Evolutionary conservation across 2,329 filamentous ascomycete species (phyloP).

Genomic region (Balansia obtecta): DNA sequence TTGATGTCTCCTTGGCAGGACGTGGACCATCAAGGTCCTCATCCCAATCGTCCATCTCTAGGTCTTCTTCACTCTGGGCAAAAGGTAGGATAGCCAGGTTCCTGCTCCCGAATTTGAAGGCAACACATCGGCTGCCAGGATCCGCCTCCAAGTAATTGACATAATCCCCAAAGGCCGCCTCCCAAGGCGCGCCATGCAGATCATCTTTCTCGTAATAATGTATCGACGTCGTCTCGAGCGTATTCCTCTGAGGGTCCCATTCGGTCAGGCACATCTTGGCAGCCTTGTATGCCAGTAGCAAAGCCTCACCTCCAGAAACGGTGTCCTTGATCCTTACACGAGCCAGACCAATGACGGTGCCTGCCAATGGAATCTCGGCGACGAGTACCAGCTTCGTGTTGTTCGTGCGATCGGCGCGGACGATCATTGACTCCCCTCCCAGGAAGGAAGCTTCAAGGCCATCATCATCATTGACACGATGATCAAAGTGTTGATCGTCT

Average conservation of each 20-base stretch:
- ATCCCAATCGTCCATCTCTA: slow-evolving; percentile 87
- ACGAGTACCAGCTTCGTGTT: slow-evolving; percentile 73
- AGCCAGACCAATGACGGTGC: slow-evolving; percentile 72
- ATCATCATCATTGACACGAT: slow-evolving; percentile 45
- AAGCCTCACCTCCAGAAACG: slow-evolving; percentile 68
- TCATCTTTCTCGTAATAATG: slow-evolving; percentile 98
- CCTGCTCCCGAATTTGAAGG: slow-evolving; percentile 79
- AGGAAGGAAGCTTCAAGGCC: slow-evolving; percentile 55
- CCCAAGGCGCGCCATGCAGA: slow-evolving; percentile 70
- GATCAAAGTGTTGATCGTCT: slow-evolving; percentile 35
- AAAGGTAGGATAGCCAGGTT: slow-evolving; percentile 93
- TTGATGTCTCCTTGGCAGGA: slow-evolving; percentile 32
- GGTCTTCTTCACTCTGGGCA: slow-evolving; percentile 70
- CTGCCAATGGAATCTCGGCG: slow-evolving; percentile 71
- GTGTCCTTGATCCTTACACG: slow-evolving; percentile 61
- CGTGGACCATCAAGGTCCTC: slow-evolving; percentile 63
- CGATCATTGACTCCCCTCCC: slow-evolving; percentile 47
- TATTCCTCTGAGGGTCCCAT: slow-evolving; percentile 75
- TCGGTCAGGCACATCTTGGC: slow-evolving; percentile 88
- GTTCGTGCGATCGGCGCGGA: slow-evolving; percentile 50
- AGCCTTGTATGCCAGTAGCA: slow-evolving; percentile 76
- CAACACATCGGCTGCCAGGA: slow-evolving; percentile 83
- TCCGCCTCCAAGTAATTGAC: slow-evolving; percentile 78
- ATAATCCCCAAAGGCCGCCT: slow-evolving; percentile 60
- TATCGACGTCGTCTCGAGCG: slow-evolving; percentile 80